Percentiles rank a stretch among this genome's conserved stretches.
phyloP scores from a whole-genome alignment of 2,329 filamentous ascomycete species.

The Chaetomium strumarium region DNA sequence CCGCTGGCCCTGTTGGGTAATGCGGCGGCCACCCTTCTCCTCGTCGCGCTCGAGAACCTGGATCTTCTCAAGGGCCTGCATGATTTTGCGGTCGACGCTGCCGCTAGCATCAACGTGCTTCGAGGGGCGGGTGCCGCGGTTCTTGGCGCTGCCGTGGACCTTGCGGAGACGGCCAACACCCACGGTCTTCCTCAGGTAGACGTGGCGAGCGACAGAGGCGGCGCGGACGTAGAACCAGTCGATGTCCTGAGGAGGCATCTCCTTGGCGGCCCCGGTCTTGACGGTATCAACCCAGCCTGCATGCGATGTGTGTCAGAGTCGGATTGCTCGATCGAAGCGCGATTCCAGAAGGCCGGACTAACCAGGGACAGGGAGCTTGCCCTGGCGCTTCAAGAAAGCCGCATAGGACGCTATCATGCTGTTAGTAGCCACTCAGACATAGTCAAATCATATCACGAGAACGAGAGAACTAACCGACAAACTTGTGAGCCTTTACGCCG shows the following conservation, averaged over 20 bases:
- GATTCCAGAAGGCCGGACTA: slow-evolving; percentile 36
- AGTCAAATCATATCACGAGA: neutral
- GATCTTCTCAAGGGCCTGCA: slow-evolving; percentile 99
- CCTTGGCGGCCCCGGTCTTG: slow-evolving; percentile 95
- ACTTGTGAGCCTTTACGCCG: slow-evolving; percentile 68
- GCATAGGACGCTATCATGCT: slow-evolving; percentile 81
- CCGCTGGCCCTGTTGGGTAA: slow-evolving; percentile 96
- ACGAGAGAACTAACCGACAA: slow-evolving; percentile 55
- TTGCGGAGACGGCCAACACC: slow-evolving; percentile 97
- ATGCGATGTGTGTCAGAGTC: slow-evolving; percentile 16
- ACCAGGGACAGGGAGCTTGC: slow-evolving; percentile 88
- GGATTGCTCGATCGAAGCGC: neutral
- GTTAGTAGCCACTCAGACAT: slow-evolving; percentile 54
- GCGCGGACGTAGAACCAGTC: slow-evolving; percentile 95
- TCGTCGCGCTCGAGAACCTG: slow-evolving; percentile 96
- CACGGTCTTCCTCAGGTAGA: slow-evolving; percentile 99
- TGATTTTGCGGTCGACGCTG: slow-evolving; percentile 92
- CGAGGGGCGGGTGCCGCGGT: slow-evolving; percentile 85
- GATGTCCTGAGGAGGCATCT: slow-evolving; percentile 95
- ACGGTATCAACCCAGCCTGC: slow-evolving; percentile 98
- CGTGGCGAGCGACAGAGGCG: slow-evolving; percentile 91
- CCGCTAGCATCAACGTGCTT: slow-evolving; percentile 95
- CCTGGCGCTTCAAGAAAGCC: slow-evolving; percentile 89
- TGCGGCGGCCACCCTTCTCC: slow-evolving; percentile 97
- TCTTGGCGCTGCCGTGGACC: slow-evolving; percentile 94